Evolutionary conservation across 208 protist species (phyloP).

Genomic region (Crithidia fasciculata): DNA sequence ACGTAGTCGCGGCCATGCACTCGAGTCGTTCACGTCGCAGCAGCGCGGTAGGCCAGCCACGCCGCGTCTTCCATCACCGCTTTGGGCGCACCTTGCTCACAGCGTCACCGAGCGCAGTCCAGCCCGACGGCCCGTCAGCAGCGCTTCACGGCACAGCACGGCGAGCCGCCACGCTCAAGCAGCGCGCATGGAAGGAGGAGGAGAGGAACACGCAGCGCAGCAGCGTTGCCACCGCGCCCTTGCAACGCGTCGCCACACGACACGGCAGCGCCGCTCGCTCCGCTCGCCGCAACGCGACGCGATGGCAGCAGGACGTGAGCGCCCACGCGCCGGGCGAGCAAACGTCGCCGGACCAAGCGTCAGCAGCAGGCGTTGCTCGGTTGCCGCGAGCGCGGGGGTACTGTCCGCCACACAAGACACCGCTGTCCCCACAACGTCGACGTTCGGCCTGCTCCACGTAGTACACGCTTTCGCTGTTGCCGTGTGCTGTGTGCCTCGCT

Average conservation of each 20-base stretch:
- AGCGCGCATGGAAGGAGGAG: too few relatives aligned
- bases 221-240: conserved; percentile 29
- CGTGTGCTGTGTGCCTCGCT: too few relatives aligned
- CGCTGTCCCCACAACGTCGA: conserved; percentile 34
- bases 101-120: conserved; percentile 30
- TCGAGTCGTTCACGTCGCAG: conserved; percentile 37
- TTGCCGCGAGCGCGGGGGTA: conserved; percentile 13
- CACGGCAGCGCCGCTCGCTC: conserved; percentile 34
- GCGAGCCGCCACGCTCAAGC: conserved; percentile 1
- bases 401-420: conserved; percentile 24
- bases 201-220: too few relatives aligned
- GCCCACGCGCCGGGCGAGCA: conserved; percentile 25
- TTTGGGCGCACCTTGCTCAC: conserved; percentile 36
- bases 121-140: conserved; percentile 15
- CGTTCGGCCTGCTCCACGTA: too few relatives aligned
- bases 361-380: conserved; percentile 27
- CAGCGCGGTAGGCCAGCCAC: conserved; percentile 36
- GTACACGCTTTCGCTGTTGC: too few relatives aligned
- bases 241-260: conserved; percentile 45
- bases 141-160: conserved; percentile 34
- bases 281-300: conserved; percentile 36
- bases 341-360: conserved; percentile 38
- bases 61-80: conserved; percentile 10
- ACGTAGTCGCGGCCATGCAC: conserved; percentile 51
- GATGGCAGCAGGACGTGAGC: conserved; percentile 21